Percentiles rank a stretch among this genome's conserved stretches.
Conservation (phyloP, 2,329 filamentous ascomycete species). For the Fonsecaea nubica region DNA sequence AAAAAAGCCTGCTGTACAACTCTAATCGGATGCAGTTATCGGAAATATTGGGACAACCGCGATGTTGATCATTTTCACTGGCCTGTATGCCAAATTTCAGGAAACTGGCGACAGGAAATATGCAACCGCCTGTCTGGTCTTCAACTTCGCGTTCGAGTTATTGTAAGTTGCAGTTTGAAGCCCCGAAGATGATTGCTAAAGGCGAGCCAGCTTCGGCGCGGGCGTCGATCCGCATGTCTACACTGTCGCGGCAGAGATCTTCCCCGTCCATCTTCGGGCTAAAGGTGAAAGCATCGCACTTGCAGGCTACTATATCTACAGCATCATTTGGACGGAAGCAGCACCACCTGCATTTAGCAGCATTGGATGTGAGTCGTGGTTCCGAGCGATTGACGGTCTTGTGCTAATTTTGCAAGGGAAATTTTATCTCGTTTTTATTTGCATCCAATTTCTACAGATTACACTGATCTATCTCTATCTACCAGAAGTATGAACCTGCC, state of each 20-base stretch:
- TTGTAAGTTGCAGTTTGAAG: neutral
- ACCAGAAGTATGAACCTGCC: neutral
- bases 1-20: neutral
- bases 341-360: neutral
- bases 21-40: neutral
- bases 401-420: neutral
- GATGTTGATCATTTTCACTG: neutral
- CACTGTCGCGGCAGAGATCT: neutral
- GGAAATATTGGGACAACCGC: neutral
- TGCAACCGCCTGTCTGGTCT: neutral
- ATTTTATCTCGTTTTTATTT: neutral
- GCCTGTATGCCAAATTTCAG: neutral
- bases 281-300: neutral
- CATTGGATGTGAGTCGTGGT: conserved; percentile 1
- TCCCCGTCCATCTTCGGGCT: neutral
- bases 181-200: neutral
- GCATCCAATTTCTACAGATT: neutral
- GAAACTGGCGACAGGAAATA: neutral
- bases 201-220: neutral
- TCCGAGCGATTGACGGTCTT: neutral
- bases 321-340: conserved; percentile 1
- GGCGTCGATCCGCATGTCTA: neutral
- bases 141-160: neutral
- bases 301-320: neutral
- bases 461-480: neutral